Evolutionary conservation across 2,329 filamentous ascomycete species (phyloP), one percentile per base, ranked within the genome.

Genomic region (Trichoderma sp.): DNA sequence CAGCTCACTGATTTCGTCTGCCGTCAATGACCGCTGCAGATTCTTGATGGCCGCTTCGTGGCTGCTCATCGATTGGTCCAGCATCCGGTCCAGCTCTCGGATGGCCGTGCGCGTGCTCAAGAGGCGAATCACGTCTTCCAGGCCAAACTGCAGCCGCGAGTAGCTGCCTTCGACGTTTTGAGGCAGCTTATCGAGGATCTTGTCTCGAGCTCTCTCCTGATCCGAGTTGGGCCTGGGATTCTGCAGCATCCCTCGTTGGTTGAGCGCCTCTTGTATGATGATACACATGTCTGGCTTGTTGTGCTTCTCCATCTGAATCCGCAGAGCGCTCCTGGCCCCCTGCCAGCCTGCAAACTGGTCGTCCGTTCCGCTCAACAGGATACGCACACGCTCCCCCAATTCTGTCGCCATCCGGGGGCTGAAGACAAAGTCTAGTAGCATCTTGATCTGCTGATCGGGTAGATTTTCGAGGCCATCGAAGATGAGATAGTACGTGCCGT

Each of bases 51-150:
- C 54, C 21, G 54, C 39, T 24, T 57, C 54, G 24, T 57, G 54
- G 21, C 54, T 57, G 21, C 54, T 45, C 54, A 57, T 57, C 39
- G 54, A 57, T 24, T 57, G 54, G 54, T 57, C 54, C 21, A 57
- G 54, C 54, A 57, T 57, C 54, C 54, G 34, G 21, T 57, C 54
- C 24, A 57, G 41, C 10, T 57, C 54, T 4, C 54, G 39, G n/a
- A 57, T 57, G 2, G 54, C 54, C 15, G 54, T 44, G 2, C 54
- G 54, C 21, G 54, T 57, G 41, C 54, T 57, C 17, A 57, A n/a
- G 19, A 57, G 54, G 15, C 54, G 54, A 28, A 57, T 57, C 2
- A 57, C 54, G 39, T 57, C 54, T 21, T 57, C 54, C 54, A 57
- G 24, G 2, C 54, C 54, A 30, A 57, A 57, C 4, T 57, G 54